Conservation (phyloP, 768 basidiomycete species). For the Artomyces pyxidatus region DNA sequence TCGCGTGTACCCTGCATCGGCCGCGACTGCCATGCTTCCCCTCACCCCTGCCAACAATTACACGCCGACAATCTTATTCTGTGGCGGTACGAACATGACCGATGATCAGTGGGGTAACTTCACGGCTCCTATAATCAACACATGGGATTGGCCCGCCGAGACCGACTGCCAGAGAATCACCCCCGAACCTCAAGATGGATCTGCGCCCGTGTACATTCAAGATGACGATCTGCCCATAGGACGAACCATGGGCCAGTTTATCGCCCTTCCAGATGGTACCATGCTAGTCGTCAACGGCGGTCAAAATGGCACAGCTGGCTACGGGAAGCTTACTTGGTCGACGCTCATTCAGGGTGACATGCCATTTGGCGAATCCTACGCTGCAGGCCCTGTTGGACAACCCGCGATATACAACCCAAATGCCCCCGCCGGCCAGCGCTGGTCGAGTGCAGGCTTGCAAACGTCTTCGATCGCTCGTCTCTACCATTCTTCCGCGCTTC, state of each 20-base stretch:
- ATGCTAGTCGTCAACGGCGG: constrained; percentile 82
- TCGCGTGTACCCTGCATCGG: constrained; percentile 86
- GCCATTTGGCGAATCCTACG: constrained; percentile 68
- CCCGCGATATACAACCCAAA: constrained; percentile 84
- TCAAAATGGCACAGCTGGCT: constrained; percentile 83
- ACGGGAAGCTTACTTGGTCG: constrained; percentile 40
- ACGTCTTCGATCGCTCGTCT: constrained; percentile 65
- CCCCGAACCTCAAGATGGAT: constrained; percentile 72
- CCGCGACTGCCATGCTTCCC: constrained; percentile 84
- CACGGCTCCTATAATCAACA: constrained; percentile 61
- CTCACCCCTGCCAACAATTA: constrained; percentile 87
- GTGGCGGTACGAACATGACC: constrained; percentile 80
- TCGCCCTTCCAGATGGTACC: constrained; percentile 71
- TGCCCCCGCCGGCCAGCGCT: constrained; percentile 60
- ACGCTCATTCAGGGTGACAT: constrained; percentile 34
- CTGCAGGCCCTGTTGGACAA: constrained; percentile 66
- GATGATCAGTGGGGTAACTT: constrained; percentile 72
- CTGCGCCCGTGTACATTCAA: constrained; percentile 47
- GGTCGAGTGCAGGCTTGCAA: constrained; percentile 59
- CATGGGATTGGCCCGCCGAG: constrained; percentile 64
- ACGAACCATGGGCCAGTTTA: constrained; percentile 89
- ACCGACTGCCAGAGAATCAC: constrained; percentile 75
- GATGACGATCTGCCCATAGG: constrained; percentile 72
- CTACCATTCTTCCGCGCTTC: constrained; percentile 89
- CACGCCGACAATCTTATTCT: constrained; percentile 79